Conservation (phyloP, 2,329 filamentous ascomycete species). For the Pseudocercospora eumusae region DNA sequence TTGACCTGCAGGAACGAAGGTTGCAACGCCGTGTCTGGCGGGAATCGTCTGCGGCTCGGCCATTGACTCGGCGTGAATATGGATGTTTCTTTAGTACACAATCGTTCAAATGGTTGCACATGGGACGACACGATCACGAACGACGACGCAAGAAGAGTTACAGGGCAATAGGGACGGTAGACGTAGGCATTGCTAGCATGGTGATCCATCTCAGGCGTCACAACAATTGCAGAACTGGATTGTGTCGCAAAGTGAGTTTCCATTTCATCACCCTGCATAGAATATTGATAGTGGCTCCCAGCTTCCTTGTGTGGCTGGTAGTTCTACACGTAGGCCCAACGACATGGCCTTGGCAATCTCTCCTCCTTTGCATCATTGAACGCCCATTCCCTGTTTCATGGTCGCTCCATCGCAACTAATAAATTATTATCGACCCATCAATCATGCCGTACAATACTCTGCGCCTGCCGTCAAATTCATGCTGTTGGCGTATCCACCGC, state of each 20-base stretch:
- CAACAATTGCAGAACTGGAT: conserved; percentile 13
- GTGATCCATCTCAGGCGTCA: conserved; percentile 22
- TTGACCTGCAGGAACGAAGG: conserved; percentile 52
- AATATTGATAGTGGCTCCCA: conserved; percentile 18
- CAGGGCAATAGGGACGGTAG: conserved; percentile 5
- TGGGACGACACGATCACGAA: neutral
- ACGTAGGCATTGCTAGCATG: conserved; percentile 10
- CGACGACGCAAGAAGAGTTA: neutral
- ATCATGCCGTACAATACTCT: conserved; percentile 9
- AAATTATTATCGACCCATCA: neutral
- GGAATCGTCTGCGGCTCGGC: conserved; percentile 47
- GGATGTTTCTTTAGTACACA: neutral
- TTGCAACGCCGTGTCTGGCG: conserved; percentile 53
- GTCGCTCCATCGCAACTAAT: conserved; percentile 8
- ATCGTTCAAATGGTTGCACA: neutral
- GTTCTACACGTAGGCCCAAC: conserved; percentile 11
- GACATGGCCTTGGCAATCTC: conserved; percentile 18
- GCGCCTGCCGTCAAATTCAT: neutral
- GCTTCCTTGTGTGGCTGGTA: conserved; percentile 23
- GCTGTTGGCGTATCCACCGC: conserved; percentile 18
- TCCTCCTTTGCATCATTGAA: conserved; percentile 17
- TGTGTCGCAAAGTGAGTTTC: conserved; percentile 21
- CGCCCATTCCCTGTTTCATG: conserved; percentile 16
- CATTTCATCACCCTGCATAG: conserved; percentile 27
- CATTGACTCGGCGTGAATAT: conserved; percentile 13